Percentiles rank a stretch among this genome's conserved stretches.
These are phyloP conservation scores for Solioccasus polychromus DNA, from an alignment of 768 basidiomycete species.

Conservation along the genomic window DNA sequence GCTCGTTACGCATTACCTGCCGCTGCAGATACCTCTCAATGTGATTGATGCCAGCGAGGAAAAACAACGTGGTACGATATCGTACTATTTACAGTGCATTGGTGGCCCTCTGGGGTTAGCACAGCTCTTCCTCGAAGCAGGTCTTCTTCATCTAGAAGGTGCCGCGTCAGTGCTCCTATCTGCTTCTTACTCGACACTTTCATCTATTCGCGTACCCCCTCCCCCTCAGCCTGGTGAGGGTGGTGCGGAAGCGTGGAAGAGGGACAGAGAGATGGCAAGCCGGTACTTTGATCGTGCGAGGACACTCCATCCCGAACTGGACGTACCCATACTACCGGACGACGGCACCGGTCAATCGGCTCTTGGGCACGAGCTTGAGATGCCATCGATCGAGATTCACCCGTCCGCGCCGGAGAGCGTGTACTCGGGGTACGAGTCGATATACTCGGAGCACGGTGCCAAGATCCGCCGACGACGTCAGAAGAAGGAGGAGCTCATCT, in stretches of 20 bases:
- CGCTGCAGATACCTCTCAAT: conserved; percentile 47
- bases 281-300: conserved; percentile 73
- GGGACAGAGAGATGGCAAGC: conserved; percentile 67
- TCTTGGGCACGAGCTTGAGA: conserved; percentile 49
- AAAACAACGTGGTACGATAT: conserved; percentile 47
- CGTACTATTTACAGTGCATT: conserved; percentile 63
- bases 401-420: conserved; percentile 26
- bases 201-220: conserved; percentile 69
- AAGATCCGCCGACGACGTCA: conserved; percentile 45
- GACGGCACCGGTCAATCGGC: conserved; percentile 33
- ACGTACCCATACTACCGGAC: conserved; percentile 64
- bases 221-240: conserved; percentile 49
- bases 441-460: conserved; percentile 30
- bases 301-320: conserved; percentile 55
- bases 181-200: conserved; percentile 72
- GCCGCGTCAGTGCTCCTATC: conserved; percentile 68
- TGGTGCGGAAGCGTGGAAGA: conserved; percentile 70
- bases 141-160: conserved; percentile 79
- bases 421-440: conserved; percentile 24
- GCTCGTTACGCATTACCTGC: conserved; percentile 70
- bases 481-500: conserved; percentile 57
- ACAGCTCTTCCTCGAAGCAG: conserved; percentile 75
- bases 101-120: conserved; percentile 68
- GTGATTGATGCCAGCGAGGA: conserved; percentile 34
- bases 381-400: conserved; percentile 63